phyloP scores from a whole-genome alignment of 129 eudicot species.

The Rutidosis leptorrhynchoides region DNA sequence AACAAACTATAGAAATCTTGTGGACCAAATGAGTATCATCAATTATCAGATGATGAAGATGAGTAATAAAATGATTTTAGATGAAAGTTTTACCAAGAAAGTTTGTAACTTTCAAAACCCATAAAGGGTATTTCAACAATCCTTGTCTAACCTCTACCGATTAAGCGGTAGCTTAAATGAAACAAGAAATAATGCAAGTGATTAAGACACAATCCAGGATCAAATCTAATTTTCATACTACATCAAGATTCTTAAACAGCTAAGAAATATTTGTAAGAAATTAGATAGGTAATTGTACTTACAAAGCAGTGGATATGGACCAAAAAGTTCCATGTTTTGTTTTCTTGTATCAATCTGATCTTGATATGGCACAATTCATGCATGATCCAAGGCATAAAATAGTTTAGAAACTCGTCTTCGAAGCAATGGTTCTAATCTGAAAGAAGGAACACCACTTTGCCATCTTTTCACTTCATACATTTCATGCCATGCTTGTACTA shows the following conservation, averaged over 20 bases:
- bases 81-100: neutral
- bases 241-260: neutral
- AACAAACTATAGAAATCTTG: neutral
- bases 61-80: neutral
- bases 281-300: constrained; percentile 21
- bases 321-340: constrained; percentile 22
- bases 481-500: constrained; percentile 90
- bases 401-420: constrained; percentile 66
- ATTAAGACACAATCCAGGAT: neutral
- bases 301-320: constrained; percentile 21
- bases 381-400: constrained; percentile 59
- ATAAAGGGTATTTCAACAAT: neutral
- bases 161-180: neutral
- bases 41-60: neutral
- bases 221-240: neutral
- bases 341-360: constrained; percentile 2
- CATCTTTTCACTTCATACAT: constrained; percentile 75
- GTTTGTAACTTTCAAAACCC: neutral
- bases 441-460: constrained; percentile 59
- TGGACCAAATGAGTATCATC: neutral
- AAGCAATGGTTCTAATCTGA: constrained; percentile 61
- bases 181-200: neutral
- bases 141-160: neutral
- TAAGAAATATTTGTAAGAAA: neutral
- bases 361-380: constrained; percentile 36